Percentiles rank a stretch among this genome's conserved stretches.
Evolutionary conservation across 208 protist species (phyloP).

Genomic region (Leishmania guyanensis): DNA sequence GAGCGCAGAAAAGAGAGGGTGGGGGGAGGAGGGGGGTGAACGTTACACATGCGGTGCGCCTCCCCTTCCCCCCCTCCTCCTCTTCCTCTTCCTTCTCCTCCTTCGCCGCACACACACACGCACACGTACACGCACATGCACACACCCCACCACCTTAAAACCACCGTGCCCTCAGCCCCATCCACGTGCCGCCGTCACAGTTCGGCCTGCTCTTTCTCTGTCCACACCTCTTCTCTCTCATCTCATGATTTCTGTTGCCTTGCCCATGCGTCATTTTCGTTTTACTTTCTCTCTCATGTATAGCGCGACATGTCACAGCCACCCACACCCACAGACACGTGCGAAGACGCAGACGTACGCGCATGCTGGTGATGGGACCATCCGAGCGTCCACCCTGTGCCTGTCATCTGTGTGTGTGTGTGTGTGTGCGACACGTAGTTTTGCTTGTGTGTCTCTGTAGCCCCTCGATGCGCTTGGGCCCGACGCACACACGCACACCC

Average conservation of each 20-base stretch:
- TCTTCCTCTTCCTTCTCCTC: conserved; percentile 6
- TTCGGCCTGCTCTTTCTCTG: not conserved
- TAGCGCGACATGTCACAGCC: not conserved
- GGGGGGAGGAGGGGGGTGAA: not conserved
- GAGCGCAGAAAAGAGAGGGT: not conserved
- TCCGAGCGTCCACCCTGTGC: not conserved
- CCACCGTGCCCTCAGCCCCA: not conserved
- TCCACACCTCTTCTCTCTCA: not conserved
- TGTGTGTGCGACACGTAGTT: not conserved
- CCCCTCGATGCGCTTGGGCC: not conserved
- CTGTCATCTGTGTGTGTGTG: not conserved
- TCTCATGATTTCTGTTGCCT: not conserved
- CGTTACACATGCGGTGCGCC: not conserved
- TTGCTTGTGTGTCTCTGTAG: not conserved
- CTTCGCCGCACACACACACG: not conserved
- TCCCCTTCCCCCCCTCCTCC: conserved; percentile 3
- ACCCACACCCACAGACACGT: not conserved
- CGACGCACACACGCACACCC: not conserved
- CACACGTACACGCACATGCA: not conserved
- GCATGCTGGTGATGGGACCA: not conserved
- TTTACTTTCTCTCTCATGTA: not conserved
- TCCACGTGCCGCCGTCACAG: not conserved
- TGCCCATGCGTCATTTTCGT: not conserved
- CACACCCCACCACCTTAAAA: not conserved
- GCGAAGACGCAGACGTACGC: not conserved